Evolutionary conservation across 192 early-diverging fungal species (phyloP).

Genomic region (Paraglomus occultum): DNA sequence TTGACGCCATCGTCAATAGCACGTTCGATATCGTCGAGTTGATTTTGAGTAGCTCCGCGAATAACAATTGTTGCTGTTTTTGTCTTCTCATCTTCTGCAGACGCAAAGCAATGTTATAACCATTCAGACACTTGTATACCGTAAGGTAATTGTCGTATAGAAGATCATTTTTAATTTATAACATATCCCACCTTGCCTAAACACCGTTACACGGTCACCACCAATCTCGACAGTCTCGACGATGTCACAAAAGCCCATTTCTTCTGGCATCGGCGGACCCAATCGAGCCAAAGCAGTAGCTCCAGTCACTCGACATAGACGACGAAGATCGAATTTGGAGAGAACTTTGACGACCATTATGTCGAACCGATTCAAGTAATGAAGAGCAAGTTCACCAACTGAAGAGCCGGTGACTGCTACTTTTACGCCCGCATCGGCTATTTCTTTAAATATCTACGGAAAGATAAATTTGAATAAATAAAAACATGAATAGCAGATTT

Average conservation of each 20-base stretch:
- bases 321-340: conserved; percentile 95
- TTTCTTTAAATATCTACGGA: conserved; percentile 68
- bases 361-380: conserved; percentile 90
- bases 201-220: conserved; percentile 95
- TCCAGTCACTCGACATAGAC: conserved; percentile 89
- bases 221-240: conserved; percentile 97
- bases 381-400: conserved; percentile 91
- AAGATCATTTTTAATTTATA: no score
- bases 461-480: neutral
- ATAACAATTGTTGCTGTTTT: conserved; percentile 95
- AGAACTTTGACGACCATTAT: conserved; percentile 89
- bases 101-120: no score
- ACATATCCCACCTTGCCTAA: conserved; percentile 68
- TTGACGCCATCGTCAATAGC: conserved; percentile 98
- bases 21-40: conserved; percentile 95
- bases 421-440: conserved; percentile 88
- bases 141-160: no score
- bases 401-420: conserved; percentile 88
- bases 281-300: conserved; percentile 91
- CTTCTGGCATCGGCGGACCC: conserved; percentile 91
- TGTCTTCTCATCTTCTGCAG: conserved; percentile 68
- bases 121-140: no score
- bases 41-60: conserved; percentile 93
- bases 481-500: neutral
- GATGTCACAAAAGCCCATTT: conserved; percentile 97